A percentile compares a stretch with the other conserved stretches of the same genome.
Conservation (phyloP, 768 basidiomycete species). For the Inosperma sp. region DNA sequence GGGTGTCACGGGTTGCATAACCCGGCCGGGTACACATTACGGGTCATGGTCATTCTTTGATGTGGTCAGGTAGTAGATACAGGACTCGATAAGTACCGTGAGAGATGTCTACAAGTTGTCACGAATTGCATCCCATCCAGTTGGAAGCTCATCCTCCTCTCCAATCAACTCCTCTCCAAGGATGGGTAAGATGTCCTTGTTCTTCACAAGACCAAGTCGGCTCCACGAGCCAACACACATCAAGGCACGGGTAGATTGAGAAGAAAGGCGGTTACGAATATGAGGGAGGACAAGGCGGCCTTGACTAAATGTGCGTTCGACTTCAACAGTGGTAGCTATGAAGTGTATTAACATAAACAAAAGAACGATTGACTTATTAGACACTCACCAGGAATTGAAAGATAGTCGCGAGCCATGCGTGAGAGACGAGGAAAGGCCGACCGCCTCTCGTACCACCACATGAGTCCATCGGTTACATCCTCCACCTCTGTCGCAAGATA, state of each 20-base stretch:
- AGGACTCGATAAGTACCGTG: too few species aligned
- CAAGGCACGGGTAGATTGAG: slow-evolving; percentile 20
- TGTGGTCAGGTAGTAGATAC: too few species aligned
- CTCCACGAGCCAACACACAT: slow-evolving; percentile 36
- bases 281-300: slow-evolving; percentile 24
- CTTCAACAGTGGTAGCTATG: slow-evolving; percentile 23
- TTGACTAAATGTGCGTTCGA: slow-evolving; percentile 23
- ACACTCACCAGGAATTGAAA: neutral
- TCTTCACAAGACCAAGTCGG: slow-evolving; percentile 22
- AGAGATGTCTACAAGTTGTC: too few species aligned
- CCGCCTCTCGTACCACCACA: slow-evolving; percentile 29
- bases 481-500: slow-evolving; percentile 30
- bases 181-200: slow-evolving; percentile 18
- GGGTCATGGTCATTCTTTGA: neutral
- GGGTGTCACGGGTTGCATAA: neutral
- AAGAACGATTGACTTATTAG: neutral
- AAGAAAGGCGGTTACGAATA: slow-evolving; percentile 19
- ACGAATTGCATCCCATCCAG: neutral
- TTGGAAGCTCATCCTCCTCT: slow-evolving; percentile 5
- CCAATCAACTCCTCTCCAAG: slow-evolving; percentile 8
- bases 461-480: slow-evolving; percentile 10
- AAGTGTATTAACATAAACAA: neutral
- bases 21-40: neutral
- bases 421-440: slow-evolving; percentile 25
- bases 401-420: slow-evolving; percentile 20